Evolutionary conservation across 345 rosid species (phyloP).

Genomic region (Leavenworthia alabamica): DNA sequence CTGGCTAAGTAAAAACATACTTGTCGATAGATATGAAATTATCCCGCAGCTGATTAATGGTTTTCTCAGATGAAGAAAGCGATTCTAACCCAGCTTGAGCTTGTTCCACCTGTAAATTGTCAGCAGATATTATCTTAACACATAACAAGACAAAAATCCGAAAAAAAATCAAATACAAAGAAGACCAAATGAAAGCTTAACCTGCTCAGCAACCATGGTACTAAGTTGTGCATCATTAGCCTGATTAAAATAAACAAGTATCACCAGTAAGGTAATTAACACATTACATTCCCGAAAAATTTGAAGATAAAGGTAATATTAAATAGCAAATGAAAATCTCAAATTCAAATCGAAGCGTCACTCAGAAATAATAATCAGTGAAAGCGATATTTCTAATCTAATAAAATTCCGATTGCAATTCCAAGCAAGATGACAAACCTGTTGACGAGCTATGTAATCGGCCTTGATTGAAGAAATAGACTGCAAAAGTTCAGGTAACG

Average conservation of each 20-base stretch:
- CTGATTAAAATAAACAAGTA: slow-evolving; percentile 29
- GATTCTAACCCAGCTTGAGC: slow-evolving; percentile 80
- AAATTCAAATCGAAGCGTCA: background rate
- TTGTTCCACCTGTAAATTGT: slow-evolving; percentile 67
- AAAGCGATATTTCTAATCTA: background rate
- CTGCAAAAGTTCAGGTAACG: slow-evolving; percentile 80
- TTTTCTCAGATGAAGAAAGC: slow-evolving; percentile 64
- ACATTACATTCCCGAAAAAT: background rate
- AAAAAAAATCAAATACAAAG: background rate
- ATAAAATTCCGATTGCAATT: background rate
- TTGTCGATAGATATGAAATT: slow-evolving; percentile 79
- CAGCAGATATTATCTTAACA: background rate
- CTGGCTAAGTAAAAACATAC: slow-evolving; percentile 34
- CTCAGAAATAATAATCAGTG: background rate
- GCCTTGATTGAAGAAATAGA: slow-evolving; percentile 78
- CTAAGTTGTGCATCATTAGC: slow-evolving; percentile 99
- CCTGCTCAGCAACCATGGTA: slow-evolving; percentile 99
- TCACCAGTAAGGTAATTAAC: background rate
- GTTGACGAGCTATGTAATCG: slow-evolving; percentile 95
- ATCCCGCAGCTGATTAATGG: slow-evolving; percentile 61
- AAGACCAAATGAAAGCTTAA: background rate
- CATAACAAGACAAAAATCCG: background rate
- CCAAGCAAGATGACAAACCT: slow-evolving; percentile 36
- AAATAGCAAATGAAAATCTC: background rate
- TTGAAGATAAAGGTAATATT: background rate